Percentiles rank a stretch among this genome's conserved stretches.
phyloP scores from a whole-genome alignment of 1,284 basidiomycete genomes.

The Cryptococcus sp. region DNA sequence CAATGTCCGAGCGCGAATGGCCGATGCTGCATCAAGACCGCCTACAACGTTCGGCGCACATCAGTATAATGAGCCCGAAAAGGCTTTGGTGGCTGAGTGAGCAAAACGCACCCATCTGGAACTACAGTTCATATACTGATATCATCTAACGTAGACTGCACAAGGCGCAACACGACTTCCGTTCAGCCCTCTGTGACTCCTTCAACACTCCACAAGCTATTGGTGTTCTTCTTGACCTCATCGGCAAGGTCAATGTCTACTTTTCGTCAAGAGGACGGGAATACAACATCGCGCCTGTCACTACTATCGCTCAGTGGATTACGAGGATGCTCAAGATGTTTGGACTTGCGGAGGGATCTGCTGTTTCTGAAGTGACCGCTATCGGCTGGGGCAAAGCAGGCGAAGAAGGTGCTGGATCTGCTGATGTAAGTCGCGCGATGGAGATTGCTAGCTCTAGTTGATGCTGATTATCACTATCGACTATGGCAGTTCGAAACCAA shows the following conservation, averaged over 20 bases:
- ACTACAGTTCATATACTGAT: too few relatives aligned
- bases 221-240: slow-evolving; percentile 73
- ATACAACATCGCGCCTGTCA: slow-evolving; percentile 69
- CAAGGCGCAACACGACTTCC: slow-evolving; percentile 75
- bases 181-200: slow-evolving; percentile 90
- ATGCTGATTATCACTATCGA: slow-evolving; percentile 4
- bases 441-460: neutral
- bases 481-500: slow-evolving; percentile 70
- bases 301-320: slow-evolving; percentile 78
- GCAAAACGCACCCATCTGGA: slow-evolving; percentile 9
- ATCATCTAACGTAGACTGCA: slow-evolving; percentile 61
- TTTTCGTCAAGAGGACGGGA: slow-evolving; percentile 57
- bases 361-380: slow-evolving; percentile 26
- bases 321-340: slow-evolving; percentile 92
- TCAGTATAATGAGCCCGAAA: slow-evolving; percentile 62
- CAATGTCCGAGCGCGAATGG: slow-evolving; percentile 73
- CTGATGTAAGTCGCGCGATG: slow-evolving; percentile 61
- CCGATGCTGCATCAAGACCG: slow-evolving; percentile 50
- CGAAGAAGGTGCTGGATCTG: slow-evolving; percentile 32
- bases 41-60: slow-evolving; percentile 53
- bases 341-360: slow-evolving; percentile 79
- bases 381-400: slow-evolving; percentile 57
- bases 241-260: slow-evolving; percentile 89
- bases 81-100: slow-evolving; percentile 65
- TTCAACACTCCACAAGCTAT: slow-evolving; percentile 93